phyloP scores from a whole-genome alignment of 306 rosid species.

The Rosa lucieae region DNA sequence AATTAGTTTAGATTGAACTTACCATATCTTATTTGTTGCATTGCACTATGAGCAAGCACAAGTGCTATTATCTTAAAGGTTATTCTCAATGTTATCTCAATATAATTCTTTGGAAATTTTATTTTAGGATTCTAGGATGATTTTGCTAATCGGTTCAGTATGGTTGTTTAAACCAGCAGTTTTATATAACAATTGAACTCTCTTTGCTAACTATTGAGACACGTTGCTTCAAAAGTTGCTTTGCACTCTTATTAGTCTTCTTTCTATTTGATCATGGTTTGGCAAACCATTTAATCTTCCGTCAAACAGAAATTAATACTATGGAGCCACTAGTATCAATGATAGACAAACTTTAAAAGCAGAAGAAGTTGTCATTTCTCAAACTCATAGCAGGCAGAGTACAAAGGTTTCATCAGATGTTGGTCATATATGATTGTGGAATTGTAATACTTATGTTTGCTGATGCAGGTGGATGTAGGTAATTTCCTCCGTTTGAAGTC shows the following conservation, averaged over 20 bases:
- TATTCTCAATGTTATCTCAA: background rate
- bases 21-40: background rate
- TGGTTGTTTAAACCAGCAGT: background rate
- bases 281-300: background rate
- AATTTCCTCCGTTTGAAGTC: slow-evolving; percentile 82
- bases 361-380: slow-evolving; percentile 3
- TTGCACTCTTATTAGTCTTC: background rate
- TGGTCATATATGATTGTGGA: background rate
- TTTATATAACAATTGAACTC: background rate
- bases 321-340: background rate
- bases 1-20: background rate
- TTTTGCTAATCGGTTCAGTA: background rate
- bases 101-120: background rate
- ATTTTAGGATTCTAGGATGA: background rate
- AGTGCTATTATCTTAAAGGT: background rate
- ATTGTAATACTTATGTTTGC: background rate
- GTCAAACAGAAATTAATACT: background rate
- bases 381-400: background rate
- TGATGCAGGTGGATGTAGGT: slow-evolving; percentile 87
- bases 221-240: background rate
- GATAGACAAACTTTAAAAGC: background rate
- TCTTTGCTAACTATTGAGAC: background rate
- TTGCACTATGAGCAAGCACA: background rate
- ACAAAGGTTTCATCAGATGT: background rate
- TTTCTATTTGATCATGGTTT: background rate